Conservation (phyloP, 2,329 filamentous ascomycete genomes). For the Fusarium dimerum region DNA sequence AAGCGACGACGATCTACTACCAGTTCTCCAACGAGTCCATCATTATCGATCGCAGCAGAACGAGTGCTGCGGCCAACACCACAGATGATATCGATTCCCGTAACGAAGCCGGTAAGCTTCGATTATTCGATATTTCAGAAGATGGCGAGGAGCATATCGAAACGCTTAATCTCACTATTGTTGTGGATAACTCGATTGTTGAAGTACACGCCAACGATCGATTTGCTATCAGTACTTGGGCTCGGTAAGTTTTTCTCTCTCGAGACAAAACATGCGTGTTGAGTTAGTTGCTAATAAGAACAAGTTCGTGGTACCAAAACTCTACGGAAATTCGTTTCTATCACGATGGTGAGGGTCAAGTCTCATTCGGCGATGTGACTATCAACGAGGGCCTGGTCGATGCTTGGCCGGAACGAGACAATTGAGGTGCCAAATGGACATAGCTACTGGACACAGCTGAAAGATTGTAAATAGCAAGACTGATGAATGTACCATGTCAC, state of each 20-base stretch:
- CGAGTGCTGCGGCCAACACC: conserved; percentile 41
- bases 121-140: conserved; percentile 40
- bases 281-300: conserved; percentile 14
- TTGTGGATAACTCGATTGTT: conserved; percentile 40
- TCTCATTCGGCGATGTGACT: conserved; percentile 34
- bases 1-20: conserved; percentile 45
- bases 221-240: conserved; percentile 45
- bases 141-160: conserved; percentile 34
- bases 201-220: conserved; percentile 44
- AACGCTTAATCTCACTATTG: conserved; percentile 40
- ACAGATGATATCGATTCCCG: conserved; percentile 40
- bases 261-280: not conserved
- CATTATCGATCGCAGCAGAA: conserved; percentile 41
- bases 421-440: not conserved
- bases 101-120: conserved; percentile 39
- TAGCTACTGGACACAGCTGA: not conserved
- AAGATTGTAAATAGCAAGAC: not conserved
- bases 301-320: conserved; percentile 38
- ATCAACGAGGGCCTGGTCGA: conserved; percentile 39
- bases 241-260: conserved; percentile 34
- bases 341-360: conserved; percentile 33
- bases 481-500: too few relatives aligned
- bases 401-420: conserved; percentile 36
- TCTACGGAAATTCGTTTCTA: conserved; percentile 39
- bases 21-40: conserved; percentile 46